Conservation (phyloP, 805 yeast genomes). For the Ogataea nitratoaversa region DNA sequence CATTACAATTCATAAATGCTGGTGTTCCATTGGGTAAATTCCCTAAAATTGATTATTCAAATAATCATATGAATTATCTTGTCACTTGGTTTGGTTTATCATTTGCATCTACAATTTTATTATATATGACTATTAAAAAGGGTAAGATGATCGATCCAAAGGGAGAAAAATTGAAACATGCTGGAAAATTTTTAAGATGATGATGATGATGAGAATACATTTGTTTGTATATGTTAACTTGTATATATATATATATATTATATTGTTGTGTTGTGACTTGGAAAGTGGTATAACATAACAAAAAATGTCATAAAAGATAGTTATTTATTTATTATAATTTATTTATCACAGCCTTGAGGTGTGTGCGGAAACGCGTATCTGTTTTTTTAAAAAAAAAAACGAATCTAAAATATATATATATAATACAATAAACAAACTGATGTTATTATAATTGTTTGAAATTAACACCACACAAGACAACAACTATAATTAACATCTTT, state of each 20-base stretch:
- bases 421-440: too few species aligned
- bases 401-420: too few species aligned
- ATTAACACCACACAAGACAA: too few species aligned
- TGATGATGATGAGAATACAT: conserved; percentile 10
- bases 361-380: too few species aligned
- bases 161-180: conserved; percentile 47
- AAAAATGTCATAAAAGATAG: too few species aligned
- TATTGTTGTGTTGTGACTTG: background rate
- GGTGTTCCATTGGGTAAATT: conserved; percentile 89
- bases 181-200: conserved; percentile 37
- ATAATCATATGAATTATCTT: conserved; percentile 87
- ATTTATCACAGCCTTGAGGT: too few species aligned
- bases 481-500: too few species aligned
- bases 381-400: too few species aligned
- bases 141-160: conserved; percentile 34
- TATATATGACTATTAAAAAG: conserved; percentile 49
- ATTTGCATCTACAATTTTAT: conserved; percentile 63
- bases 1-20: conserved; percentile 59
- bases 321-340: too few species aligned
- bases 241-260: background rate
- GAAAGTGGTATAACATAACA: too few species aligned
- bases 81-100: conserved; percentile 94
- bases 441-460: too few species aligned
- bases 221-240: background rate
- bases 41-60: conserved; percentile 78